These are phyloP conservation scores for Echium plantagineum DNA, from an alignment of 257 asterid species.

Conservation along the genomic window DNA sequence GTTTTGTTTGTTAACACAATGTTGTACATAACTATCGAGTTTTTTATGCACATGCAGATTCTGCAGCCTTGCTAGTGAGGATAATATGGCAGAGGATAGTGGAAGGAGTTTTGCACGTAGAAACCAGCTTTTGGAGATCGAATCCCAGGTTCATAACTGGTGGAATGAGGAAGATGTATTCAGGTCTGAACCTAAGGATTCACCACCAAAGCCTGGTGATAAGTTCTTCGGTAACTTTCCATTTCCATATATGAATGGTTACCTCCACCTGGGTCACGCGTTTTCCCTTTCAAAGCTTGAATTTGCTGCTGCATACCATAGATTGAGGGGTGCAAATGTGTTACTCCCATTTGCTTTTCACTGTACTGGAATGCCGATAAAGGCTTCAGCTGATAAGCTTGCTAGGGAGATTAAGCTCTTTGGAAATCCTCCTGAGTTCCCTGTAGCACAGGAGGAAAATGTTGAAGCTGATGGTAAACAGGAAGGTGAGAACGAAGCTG, in stretches of 20 bases:
- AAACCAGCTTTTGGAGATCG: conserved; percentile 41
- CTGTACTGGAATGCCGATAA: conserved; percentile 94
- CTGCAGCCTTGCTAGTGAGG: conserved; percentile 25
- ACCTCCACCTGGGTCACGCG: conserved; percentile 85
- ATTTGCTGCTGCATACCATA: conserved; percentile 84
- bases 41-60: conserved; percentile 18
- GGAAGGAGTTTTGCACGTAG: conserved; percentile 57
- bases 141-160: conserved; percentile 44
- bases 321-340: conserved; percentile 81
- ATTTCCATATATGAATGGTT: conserved; percentile 90
- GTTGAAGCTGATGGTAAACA: conserved; percentile 35
- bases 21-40: neutral
- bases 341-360: conserved; percentile 84
- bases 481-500: conserved; percentile 36
- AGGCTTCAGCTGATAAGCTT: conserved; percentile 68
- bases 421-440: conserved; percentile 82
- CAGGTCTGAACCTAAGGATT: conserved; percentile 53
- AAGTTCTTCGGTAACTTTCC: conserved; percentile 89
- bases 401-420: conserved; percentile 24
- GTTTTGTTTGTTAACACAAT: neutral
- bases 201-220: conserved; percentile 57
- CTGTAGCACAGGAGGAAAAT: conserved; percentile 36
- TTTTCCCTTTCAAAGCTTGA: conserved; percentile 84
- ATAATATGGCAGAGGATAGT: conserved; percentile 53
- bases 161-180: conserved; percentile 70